phyloP scores from a whole-genome alignment of 495 filamentous ascomycete genomes.

The Aspergillus nidulans region DNA sequence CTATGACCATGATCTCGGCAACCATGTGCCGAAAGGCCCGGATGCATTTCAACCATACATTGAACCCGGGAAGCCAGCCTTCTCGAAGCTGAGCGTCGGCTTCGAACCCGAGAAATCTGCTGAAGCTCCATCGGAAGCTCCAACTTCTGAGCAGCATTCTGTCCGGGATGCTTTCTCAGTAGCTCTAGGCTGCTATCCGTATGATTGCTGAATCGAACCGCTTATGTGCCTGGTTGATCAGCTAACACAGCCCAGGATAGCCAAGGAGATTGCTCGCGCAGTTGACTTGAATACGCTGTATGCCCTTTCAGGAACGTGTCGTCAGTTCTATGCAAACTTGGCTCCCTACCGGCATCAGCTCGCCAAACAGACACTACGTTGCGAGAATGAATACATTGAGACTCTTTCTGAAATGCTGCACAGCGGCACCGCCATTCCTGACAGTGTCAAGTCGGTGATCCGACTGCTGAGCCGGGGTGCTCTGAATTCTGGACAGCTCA shows the following conservation, averaged over 20 bases:
- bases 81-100: constrained; percentile 24
- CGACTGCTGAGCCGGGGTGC: constrained; percentile 30
- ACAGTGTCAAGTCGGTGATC: constrained; percentile 36
- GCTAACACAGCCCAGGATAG: constrained; percentile 54
- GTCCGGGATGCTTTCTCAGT: constrained; percentile 69
- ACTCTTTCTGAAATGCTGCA: constrained; percentile 37
- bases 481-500: constrained; percentile 36
- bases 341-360: constrained; percentile 71
- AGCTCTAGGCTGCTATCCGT: constrained; percentile 90
- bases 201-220: constrained; percentile 31
- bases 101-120: constrained; percentile 8
- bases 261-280: constrained; percentile 64
- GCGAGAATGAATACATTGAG: constrained; percentile 61
- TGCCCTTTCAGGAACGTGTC: constrained; percentile 72
- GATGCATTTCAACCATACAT: constrained; percentile 17
- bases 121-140: constrained; percentile 3
- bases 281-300: constrained; percentile 85
- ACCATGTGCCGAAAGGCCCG: constrained; percentile 17
- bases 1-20: constrained; percentile 33
- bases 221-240: constrained; percentile 15
- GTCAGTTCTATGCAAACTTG: constrained; percentile 69
- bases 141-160: constrained; percentile 31
- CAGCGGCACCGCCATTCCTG: constrained; percentile 27
- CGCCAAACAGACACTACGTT: constrained; percentile 68
- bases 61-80: constrained; percentile 20